Evolutionary conservation across 352 stramenopile species (phyloP), one percentile per base, ranked within the genome.

Genomic region (Pythium rishiriense): DNA sequence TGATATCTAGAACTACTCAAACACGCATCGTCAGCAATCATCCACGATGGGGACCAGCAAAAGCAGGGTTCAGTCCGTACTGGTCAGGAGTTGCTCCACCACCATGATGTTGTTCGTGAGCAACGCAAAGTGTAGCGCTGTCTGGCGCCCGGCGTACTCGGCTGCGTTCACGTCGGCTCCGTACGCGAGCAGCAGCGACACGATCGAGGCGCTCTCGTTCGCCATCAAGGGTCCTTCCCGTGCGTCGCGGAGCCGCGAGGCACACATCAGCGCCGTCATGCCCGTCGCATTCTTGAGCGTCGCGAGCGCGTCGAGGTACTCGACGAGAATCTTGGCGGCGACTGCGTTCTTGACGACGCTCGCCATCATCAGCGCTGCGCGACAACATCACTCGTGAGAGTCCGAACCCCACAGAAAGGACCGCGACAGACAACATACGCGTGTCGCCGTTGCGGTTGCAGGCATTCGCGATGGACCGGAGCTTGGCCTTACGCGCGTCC

Each of bases 281-380:
- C 81, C 77, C 35, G 69, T 81, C 12, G 67, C 69, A 42, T 95
- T 95, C 7, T 55, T 64, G 53, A 63, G 51, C 5, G 58, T 71
- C 21, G 74, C 47, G 55, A 70, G 75, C 6, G 82, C 83, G 15
- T 70, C 61, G 12, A 93, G 66, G 2, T 76, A 65, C 0, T 79
- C 52, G 3, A 87, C 31, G 15, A 95, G 56, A 11, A 79, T 39
- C n/a, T 73, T 60, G 47, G 75, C 85, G 3, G 77, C 83, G 5
- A 49, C 66, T 8, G 76, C 72, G 50, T 90, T 88, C 70, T 95
- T 95, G 14, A 80, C 80, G 33, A 92, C 86, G 25, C 87, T 90
- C 24, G 87, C 87, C 76, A 95, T 90, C 87, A 95, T 95, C 14
- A 95, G 67, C 28, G 87, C 87, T 95, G 52, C 4, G 56, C 0